phyloP scores from a whole-genome alignment of 306 rosid genomes.

The Casuarina cunninghamiana region DNA sequence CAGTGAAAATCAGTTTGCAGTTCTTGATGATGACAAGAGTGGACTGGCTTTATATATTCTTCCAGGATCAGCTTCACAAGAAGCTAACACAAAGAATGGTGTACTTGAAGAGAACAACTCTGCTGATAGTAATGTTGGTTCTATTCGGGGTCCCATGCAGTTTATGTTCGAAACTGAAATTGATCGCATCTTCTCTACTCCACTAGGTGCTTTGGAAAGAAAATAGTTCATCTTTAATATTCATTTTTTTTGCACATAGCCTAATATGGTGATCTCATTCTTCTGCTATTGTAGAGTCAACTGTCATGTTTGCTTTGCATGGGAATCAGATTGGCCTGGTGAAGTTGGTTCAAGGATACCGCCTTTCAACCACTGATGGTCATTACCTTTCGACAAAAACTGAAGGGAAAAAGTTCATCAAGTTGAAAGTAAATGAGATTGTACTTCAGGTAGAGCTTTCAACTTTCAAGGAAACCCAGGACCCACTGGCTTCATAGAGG shows the following conservation, averaged over 20 bases:
- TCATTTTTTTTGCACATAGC: constrained; percentile 14
- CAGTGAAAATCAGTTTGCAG: constrained; percentile 88
- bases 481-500: not conserved
- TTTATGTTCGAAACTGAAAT: constrained; percentile 90
- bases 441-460: constrained; percentile 80
- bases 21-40: constrained; percentile 93
- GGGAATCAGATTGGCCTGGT: constrained; percentile 91
- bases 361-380: constrained; percentile 63
- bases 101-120: constrained; percentile 60
- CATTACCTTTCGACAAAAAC: constrained; percentile 69
- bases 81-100: constrained; percentile 55
- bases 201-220: constrained; percentile 64
- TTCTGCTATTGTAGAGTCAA: constrained; percentile 70
- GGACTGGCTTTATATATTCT: constrained; percentile 73
- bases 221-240: constrained; percentile 18
- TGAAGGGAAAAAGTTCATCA: constrained; percentile 81
- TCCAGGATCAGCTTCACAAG: constrained; percentile 73
- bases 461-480: not conserved
- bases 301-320: constrained; percentile 81
- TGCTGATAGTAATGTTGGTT: constrained; percentile 39
- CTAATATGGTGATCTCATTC: constrained; percentile 36
- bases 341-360: constrained; percentile 86
- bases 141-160: constrained; percentile 67
- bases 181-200: constrained; percentile 93
- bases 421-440: constrained; percentile 81